Conservation (phyloP, 2,329 filamentous ascomycete genomes). For the Aspergillus sp. region DNA sequence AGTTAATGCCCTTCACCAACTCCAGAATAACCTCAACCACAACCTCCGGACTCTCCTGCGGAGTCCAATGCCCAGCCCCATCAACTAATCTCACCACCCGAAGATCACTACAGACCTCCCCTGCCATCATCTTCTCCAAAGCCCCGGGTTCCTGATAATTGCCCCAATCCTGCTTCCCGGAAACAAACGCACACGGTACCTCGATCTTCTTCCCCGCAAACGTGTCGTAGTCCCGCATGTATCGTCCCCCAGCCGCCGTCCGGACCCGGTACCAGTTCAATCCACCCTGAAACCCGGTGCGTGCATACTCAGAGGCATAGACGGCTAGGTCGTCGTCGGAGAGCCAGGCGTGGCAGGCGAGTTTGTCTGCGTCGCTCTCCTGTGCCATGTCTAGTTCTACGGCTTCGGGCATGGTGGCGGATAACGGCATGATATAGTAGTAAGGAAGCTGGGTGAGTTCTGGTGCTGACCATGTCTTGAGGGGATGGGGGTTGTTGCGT, state of each 20-base stretch:
- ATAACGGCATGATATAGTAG: conserved; percentile 63
- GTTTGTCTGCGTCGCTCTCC: conserved; percentile 40
- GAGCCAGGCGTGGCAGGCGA: conserved; percentile 48
- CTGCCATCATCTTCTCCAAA: conserved; percentile 50
- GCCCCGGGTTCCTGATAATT: conserved; percentile 64
- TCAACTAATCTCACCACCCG: conserved; percentile 51
- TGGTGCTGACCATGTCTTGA: conserved; percentile 53
- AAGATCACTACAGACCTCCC: conserved; percentile 50
- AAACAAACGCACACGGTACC: conserved; percentile 59
- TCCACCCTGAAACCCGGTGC: conserved; percentile 61
- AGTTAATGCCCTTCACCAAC: conserved; percentile 27
- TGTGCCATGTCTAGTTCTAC: conserved; percentile 52
- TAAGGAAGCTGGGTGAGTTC: conserved; percentile 58
- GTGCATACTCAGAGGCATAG: conserved; percentile 57
- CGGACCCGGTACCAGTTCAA: conserved; percentile 64
- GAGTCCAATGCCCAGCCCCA: conserved; percentile 65
- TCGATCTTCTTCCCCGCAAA: conserved; percentile 59
- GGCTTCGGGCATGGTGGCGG: conserved; percentile 55
- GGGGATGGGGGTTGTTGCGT: conserved; percentile 49
- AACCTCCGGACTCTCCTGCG: conserved; percentile 59
- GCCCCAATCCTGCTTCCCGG: conserved; percentile 61
- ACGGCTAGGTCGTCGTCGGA: conserved; percentile 53
- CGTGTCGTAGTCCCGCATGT: conserved; percentile 50
- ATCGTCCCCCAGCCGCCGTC: conserved; percentile 44
- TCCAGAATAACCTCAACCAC: conserved; percentile 46